Percentiles rank a stretch among this genome's conserved stretches.
Evolutionary conservation across 805 yeast genomes (phyloP).

Genomic region (Wickerhamiella sergipiensis): DNA sequence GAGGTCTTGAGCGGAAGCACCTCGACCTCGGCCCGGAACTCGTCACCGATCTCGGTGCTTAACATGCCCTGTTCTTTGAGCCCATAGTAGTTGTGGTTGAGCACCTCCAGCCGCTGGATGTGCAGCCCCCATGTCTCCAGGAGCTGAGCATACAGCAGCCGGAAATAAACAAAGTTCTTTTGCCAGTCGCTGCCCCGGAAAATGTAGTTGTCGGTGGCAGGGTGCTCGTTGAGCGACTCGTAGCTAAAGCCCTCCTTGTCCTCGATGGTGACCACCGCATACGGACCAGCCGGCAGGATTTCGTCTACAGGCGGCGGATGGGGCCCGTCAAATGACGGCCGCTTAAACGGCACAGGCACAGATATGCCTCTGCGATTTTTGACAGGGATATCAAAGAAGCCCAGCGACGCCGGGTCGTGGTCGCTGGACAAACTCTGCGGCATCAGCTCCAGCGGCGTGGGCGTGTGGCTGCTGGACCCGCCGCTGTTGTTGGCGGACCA

Average conservation of each 20-base stretch:
- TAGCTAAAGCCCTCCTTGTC: background rate
- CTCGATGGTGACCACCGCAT: background rate
- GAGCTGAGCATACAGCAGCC: slow-evolving; percentile 65
- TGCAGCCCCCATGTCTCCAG: slow-evolving; percentile 75
- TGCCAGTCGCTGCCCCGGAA: background rate
- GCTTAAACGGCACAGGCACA: background rate
- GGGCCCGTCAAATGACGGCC: background rate
- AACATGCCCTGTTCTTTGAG: background rate
- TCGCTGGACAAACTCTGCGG: background rate
- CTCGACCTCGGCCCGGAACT: slow-evolving; percentile 4
- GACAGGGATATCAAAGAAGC: background rate
- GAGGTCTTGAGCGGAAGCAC: background rate
- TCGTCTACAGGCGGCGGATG: background rate
- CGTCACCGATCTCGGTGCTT: background rate
- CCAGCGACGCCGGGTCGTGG: background rate
- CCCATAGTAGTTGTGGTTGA: slow-evolving; percentile 45
- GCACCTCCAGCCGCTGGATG: slow-evolving; percentile 60
- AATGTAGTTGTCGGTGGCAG: background rate
- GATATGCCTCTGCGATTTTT: background rate
- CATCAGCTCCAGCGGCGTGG: background rate
- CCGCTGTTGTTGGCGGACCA: background rate
- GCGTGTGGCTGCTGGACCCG: background rate
- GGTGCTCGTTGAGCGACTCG: background rate
- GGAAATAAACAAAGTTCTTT: slow-evolving; percentile 21
- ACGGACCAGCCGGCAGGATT: background rate